Percentiles rank a stretch among this genome's conserved stretches.
Conservation (phyloP, 768 basidiomycete species). For the Agrocybe pediades region DNA sequence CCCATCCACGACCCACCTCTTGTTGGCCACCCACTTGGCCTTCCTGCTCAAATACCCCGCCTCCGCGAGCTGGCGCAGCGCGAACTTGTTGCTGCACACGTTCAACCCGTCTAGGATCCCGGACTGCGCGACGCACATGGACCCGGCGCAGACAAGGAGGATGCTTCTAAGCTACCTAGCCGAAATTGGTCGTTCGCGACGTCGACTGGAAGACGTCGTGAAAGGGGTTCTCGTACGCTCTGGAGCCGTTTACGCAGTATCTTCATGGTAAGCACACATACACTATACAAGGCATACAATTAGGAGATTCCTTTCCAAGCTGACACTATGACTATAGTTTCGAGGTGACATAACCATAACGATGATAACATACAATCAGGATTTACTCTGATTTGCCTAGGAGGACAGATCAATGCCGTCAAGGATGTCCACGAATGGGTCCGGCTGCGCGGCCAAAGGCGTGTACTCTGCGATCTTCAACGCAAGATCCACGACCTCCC, state of each 20-base stretch:
- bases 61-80: slow-evolving; percentile 9
- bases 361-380: too few species aligned
- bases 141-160: slow-evolving; percentile 27
- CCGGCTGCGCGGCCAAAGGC: slow-evolving; percentile 23
- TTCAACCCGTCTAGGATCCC: slow-evolving; percentile 26
- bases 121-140: slow-evolving; percentile 19
- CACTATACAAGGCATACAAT: too few species aligned
- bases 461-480: slow-evolving; percentile 20
- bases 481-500: slow-evolving; percentile 18
- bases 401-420: slow-evolving; percentile 16
- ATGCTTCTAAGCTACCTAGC: too few species aligned
- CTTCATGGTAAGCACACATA: too few species aligned
- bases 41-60: slow-evolving; percentile 17
- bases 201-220: too few species aligned
- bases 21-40: slow-evolving; percentile 29
- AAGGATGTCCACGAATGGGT: slow-evolving; percentile 21
- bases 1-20: slow-evolving; percentile 27
- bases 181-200: too few species aligned
- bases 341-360: too few species aligned
- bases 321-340: too few species aligned
- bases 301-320: too few species aligned
- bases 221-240: too few species aligned
- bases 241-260: too few species aligned
- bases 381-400: too few species aligned
- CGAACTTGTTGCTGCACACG: slow-evolving; percentile 25